Conservation (phyloP, 106 monocot genomes). For the Allium fistulosum region DNA sequence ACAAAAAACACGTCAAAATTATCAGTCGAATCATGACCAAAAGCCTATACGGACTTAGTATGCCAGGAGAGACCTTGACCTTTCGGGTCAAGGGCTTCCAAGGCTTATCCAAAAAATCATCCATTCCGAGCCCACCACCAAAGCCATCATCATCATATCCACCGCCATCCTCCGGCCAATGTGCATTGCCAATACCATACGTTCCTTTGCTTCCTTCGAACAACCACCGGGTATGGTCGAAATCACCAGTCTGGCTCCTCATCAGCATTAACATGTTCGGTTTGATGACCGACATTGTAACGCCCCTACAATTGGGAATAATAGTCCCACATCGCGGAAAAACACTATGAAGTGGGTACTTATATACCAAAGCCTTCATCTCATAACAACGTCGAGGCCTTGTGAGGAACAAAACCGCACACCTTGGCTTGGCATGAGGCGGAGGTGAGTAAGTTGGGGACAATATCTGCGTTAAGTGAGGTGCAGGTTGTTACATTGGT, state of each 20-base stretch:
- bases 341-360: too few relatives aligned
- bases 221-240: slow-evolving; percentile 85
- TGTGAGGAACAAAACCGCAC: too few relatives aligned
- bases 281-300: slow-evolving; percentile 46
- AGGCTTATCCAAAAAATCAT: slow-evolving; percentile 81
- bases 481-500: too few relatives aligned
- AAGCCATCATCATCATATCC: slow-evolving; percentile 27
- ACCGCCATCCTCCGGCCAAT: slow-evolving; percentile 37
- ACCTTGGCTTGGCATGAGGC: too few relatives aligned
- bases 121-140: slow-evolving; percentile 24
- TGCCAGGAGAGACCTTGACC: slow-evolving; percentile 28
- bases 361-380: too few relatives aligned
- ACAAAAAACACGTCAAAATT: slow-evolving; percentile 34
- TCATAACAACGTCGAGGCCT: too few relatives aligned
- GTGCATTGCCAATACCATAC: slow-evolving; percentile 87
- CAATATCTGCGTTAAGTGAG: too few relatives aligned
- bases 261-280: slow-evolving; percentile 56
- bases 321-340: too few relatives aligned
- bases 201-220: slow-evolving; percentile 74
- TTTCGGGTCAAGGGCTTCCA: slow-evolving; percentile 93
- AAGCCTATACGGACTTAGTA: slow-evolving; percentile 63
- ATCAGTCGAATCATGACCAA: slow-evolving; percentile 50
- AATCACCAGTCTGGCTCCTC: slow-evolving; percentile 78
- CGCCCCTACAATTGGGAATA: too few relatives aligned
- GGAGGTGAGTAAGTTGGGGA: too few relatives aligned